phyloP scores from a whole-genome alignment of 805 yeast species.

The Debaryomyces tyrocola region DNA sequence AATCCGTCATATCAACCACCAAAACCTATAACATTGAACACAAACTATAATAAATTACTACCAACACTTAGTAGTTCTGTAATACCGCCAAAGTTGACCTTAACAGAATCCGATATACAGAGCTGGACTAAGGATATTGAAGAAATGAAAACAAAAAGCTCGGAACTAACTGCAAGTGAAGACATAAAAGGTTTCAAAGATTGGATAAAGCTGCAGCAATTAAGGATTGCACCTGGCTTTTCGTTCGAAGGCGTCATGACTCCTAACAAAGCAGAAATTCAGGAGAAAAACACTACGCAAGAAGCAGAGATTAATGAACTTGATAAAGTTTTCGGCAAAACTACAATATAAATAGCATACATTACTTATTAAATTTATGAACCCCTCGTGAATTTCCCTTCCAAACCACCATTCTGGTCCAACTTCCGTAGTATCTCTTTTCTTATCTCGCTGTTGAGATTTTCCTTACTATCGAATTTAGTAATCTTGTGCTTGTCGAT shows the following conservation, averaged over 20 bases:
- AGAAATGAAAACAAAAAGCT: conserved; percentile 7
- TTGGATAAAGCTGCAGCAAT: conserved; percentile 33
- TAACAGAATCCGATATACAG: conserved; percentile 23
- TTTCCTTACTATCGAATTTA: conserved; percentile 7
- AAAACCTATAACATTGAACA: conserved; percentile 52
- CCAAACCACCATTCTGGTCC: conserved; percentile 8
- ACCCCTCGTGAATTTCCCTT: conserved; percentile 6
- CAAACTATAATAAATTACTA: conserved; percentile 43
- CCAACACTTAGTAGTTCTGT: conserved; percentile 33
- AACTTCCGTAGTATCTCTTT: conserved; percentile 9
- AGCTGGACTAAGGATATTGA: conserved; percentile 28
- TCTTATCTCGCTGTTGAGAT: conserved; percentile 9
- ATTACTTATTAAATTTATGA: background rate
- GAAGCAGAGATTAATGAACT: conserved; percentile 20
- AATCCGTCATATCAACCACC: conserved; percentile 56
- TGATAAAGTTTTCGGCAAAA: conserved; percentile 27
- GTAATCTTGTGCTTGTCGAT: conserved; percentile 1
- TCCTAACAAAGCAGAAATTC: conserved; percentile 18
- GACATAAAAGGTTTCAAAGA: conserved; percentile 17
- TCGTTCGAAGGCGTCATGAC: conserved; percentile 30
- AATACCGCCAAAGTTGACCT: conserved; percentile 37
- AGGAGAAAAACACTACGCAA: background rate
- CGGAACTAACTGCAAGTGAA: conserved; percentile 9
- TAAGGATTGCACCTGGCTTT: conserved; percentile 43
- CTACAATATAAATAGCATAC: conserved; percentile 7